A percentile compares a stretch with the other conserved stretches of the same genome.
Evolutionary conservation across 2,329 filamentous ascomycete species (phyloP).

Genomic region (Microascus cirrosus): DNA sequence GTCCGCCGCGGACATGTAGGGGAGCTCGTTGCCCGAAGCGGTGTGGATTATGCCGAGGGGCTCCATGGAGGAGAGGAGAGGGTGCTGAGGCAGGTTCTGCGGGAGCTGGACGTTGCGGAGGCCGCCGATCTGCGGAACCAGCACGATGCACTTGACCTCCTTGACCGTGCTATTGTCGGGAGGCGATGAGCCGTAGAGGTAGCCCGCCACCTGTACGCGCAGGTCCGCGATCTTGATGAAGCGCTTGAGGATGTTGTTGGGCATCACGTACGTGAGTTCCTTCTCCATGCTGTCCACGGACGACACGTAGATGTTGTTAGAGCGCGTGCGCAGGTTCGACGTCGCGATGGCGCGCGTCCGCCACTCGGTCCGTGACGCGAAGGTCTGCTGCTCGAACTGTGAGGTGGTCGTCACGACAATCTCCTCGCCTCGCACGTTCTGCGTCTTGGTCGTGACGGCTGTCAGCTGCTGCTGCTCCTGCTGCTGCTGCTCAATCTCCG

Average conservation of each 20-base stretch:
- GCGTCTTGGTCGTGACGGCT: slow-evolving; percentile 94
- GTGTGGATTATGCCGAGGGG: slow-evolving; percentile 94
- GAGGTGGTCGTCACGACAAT: slow-evolving; percentile 98
- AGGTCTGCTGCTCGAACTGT: slow-evolving; percentile 94
- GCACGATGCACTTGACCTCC: slow-evolving; percentile 91
- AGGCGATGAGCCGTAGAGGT: slow-evolving; percentile 85
- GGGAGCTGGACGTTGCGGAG: slow-evolving; percentile 86
- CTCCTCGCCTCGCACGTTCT: slow-evolving; percentile 93
- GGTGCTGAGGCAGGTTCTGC: slow-evolving; percentile 81
- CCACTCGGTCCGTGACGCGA: slow-evolving; percentile 98
- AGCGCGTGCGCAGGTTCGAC: slow-evolving; percentile 81
- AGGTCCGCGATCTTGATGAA: slow-evolving; percentile 98
- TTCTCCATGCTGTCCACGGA: slow-evolving; percentile 88
- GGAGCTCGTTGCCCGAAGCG: slow-evolving; percentile 83
- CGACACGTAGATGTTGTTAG: slow-evolving; percentile 98
- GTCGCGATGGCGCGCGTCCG: slow-evolving; percentile 93
- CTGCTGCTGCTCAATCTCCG: slow-evolving; percentile 98
- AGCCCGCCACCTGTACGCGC: slow-evolving; percentile 90
- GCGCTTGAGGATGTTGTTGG: slow-evolving; percentile 95
- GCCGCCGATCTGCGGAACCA: slow-evolving; percentile 93
- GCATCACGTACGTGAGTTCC: slow-evolving; percentile 94
- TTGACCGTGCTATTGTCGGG: slow-evolving; percentile 95
- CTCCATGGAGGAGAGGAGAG: slow-evolving; percentile 77
- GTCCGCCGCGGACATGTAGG: slow-evolving; percentile 92
- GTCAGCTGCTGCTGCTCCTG: slow-evolving; percentile 94